phyloP scores from a whole-genome alignment of 331 rosid species.

The Quercus lobata region DNA sequence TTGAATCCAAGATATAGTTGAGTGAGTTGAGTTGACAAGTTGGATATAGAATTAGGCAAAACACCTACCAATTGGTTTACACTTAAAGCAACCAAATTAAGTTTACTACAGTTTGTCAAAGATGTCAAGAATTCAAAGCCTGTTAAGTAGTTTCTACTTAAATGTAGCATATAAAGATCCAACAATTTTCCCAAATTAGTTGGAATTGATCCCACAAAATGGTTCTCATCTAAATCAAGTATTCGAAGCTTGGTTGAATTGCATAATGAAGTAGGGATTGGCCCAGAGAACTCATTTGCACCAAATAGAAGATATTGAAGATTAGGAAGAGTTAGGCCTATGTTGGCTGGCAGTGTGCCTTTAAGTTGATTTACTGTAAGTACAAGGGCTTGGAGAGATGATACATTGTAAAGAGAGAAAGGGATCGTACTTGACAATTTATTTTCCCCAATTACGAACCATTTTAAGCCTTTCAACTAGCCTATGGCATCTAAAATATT shows the following conservation, averaged over 20 bases:
- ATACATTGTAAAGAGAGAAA: slow-evolving; percentile 4
- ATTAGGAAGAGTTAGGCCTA: neutral
- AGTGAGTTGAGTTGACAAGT: too few relatives aligned
- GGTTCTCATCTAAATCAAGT: neutral
- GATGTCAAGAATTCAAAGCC: too few relatives aligned
- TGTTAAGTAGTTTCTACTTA: too few relatives aligned
- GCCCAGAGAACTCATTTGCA: neutral
- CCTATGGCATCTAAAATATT: neutral
- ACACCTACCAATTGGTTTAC: too few relatives aligned
- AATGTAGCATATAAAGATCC: rapidly evolving
- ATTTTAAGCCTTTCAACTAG: too few relatives aligned
- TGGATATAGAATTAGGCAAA: too few relatives aligned
- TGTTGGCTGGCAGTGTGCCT: slow-evolving; percentile 9
- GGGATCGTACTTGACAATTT: neutral
- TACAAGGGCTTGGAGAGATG: neutral
- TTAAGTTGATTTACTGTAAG: rapidly evolving
- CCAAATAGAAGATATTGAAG: rapidly evolving
- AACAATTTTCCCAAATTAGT: too few relatives aligned
- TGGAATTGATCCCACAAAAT: slow-evolving; percentile 18
- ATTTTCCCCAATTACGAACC: neutral
- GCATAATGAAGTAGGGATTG: slow-evolving; percentile 21
- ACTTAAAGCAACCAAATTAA: rapidly evolving
- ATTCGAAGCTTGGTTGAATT: slow-evolving; percentile 21
- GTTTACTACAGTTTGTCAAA: too few relatives aligned
- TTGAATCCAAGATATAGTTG: rapidly evolving